These are phyloP conservation scores for Ganoderma lingzhi DNA, from an alignment of 1,284 basidiomycete genomes.

Conservation along the genomic window DNA sequence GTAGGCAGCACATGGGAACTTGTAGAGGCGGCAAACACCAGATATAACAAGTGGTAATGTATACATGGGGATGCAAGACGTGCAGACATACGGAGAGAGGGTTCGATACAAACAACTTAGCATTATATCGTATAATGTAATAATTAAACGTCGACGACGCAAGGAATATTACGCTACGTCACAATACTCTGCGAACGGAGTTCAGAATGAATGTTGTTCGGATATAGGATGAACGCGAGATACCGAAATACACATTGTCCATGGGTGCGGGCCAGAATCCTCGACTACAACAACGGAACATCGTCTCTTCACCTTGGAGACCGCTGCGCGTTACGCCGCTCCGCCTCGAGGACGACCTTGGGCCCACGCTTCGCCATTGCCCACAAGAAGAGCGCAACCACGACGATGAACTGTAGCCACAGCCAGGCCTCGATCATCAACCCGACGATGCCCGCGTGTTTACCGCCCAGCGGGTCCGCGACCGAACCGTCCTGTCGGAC, in stretches of 20 bases:
- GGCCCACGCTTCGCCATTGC: constrained; percentile 80
- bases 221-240: background rate
- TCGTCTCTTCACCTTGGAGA: constrained; percentile 1
- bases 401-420: constrained; percentile 79
- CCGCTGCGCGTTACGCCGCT: constrained; percentile 37
- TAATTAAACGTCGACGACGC: too few species aligned
- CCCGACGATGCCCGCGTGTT: constrained; percentile 50
- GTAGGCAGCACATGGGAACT: too few species aligned
- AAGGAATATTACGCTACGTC: too few species aligned
- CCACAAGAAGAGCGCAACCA: constrained; percentile 78
- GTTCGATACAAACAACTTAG: background rate
- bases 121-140: constrained; percentile 2
- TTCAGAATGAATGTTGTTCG: background rate
- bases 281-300: background rate
- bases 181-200: background rate
- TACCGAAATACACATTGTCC: background rate
- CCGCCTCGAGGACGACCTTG: constrained; percentile 68
- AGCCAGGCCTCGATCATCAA: constrained; percentile 78
- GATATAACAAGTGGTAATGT: constrained; percentile 32
- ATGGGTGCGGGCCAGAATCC: background rate
- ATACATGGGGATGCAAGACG: background rate
- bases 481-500: constrained; percentile 20
- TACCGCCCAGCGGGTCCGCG: constrained; percentile 33
- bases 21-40: too few species aligned
- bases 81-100: background rate